These are phyloP conservation scores for Ceratobasidium sp. DNA, from an alignment of 1,284 basidiomycete species.

Conservation along the genomic window DNA sequence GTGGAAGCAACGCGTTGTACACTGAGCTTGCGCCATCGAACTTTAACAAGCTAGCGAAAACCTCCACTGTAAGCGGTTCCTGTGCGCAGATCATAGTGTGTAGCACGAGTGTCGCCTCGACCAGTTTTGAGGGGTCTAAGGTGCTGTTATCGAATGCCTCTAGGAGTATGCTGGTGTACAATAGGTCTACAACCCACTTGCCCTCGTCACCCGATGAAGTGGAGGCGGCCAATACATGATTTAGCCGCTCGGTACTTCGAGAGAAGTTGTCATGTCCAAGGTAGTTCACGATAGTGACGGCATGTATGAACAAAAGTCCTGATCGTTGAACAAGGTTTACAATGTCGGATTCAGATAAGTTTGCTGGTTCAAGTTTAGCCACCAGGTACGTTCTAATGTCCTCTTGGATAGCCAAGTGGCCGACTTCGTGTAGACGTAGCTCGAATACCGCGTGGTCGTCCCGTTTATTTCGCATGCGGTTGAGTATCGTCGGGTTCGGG, in stretches of 20 bases:
- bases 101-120: not conserved
- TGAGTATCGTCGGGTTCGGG: not conserved
- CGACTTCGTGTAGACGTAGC: constrained; percentile 40
- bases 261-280: not conserved
- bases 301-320: not conserved
- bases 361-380: not conserved
- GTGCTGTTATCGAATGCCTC: not conserved
- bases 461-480: not conserved
- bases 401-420: constrained; percentile 9
- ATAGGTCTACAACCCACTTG: not conserved
- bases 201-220: not conserved
- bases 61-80: not conserved
- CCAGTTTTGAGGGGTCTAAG: not conserved
- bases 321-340: not conserved
- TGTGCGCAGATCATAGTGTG: constrained; percentile 6
- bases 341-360: not conserved
- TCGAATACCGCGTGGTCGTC: not conserved
- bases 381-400: constrained; percentile 43
- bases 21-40: not conserved
- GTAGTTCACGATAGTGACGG: not conserved
- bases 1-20: not conserved
- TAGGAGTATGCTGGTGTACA: not conserved
- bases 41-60: not conserved
- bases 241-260: not conserved
- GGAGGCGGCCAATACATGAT: not conserved